Evolutionary conservation across 495 filamentous ascomycete genomes (phyloP).

Genomic region (Platismatia glauca): DNA sequence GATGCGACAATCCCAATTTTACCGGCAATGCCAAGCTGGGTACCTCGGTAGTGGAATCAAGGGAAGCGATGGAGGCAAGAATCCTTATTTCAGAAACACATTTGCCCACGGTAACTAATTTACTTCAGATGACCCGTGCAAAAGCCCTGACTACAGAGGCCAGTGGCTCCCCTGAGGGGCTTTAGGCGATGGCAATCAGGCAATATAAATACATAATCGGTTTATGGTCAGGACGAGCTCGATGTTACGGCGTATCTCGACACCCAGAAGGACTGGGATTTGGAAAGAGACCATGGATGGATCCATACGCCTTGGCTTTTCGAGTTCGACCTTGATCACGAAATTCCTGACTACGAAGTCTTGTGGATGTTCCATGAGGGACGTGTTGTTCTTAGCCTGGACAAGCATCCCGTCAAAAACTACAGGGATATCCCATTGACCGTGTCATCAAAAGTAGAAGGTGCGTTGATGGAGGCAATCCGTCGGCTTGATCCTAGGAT

Average conservation of each 20-base stretch:
- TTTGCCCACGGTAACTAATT: no score
- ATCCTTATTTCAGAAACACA: no score
- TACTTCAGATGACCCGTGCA: no score
- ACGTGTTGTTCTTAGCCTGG: neutral
- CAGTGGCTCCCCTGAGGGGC: no score
- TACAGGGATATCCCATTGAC: neutral
- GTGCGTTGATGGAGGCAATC: neutral
- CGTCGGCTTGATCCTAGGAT: neutral
- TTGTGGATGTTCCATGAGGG: neutral
- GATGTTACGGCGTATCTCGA: neutral
- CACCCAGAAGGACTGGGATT: neutral
- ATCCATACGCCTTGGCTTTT: neutral
- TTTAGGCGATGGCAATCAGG: no score
- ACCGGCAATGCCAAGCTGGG: no score
- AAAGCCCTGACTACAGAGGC: no score
- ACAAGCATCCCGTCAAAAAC: neutral
- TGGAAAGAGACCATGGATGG: neutral
- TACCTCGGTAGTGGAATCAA: no score
- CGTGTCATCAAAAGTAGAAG: neutral
- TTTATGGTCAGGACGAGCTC: neutral
- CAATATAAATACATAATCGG: no score
- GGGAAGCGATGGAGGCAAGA: no score
- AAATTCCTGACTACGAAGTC: neutral
- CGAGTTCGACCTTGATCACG: neutral
- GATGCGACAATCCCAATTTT: no score